Percentiles rank a stretch among this genome's conserved stretches.
These are phyloP conservation scores for Massarina eburnea DNA, from an alignment of 2,329 filamentous ascomycete species.

Conservation along the genomic window DNA sequence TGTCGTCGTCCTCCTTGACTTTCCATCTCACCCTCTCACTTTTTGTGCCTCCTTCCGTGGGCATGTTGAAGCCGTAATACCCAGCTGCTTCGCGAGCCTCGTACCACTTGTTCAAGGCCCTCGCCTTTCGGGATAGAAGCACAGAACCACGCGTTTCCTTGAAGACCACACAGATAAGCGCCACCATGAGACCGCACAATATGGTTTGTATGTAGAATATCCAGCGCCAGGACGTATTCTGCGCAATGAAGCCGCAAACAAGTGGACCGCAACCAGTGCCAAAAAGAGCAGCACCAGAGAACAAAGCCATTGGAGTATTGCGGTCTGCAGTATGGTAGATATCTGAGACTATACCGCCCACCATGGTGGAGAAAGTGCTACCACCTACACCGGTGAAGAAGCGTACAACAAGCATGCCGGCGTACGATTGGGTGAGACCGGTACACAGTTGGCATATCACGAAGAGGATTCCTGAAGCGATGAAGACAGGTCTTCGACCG, in stretches of 20 bases:
- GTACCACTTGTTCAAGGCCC: conserved; percentile 76
- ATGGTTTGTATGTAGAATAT: conserved; percentile 86
- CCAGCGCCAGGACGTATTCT: conserved; percentile 76
- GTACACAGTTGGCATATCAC: conserved; percentile 72
- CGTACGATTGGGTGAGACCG: conserved; percentile 68
- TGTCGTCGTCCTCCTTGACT: conserved; percentile 76
- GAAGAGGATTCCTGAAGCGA: conserved; percentile 71
- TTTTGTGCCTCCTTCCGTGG: conserved; percentile 11
- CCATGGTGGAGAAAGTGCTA: conserved; percentile 81
- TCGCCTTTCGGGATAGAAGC: conserved; percentile 74
- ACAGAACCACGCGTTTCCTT: conserved; percentile 82
- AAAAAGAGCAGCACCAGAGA: conserved; percentile 74
- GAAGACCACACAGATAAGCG: conserved; percentile 69
- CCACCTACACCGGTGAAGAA: conserved; percentile 78
- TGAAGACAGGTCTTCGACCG: conserved; percentile 80
- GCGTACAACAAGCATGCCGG: conserved; percentile 73
- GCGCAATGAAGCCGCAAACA: conserved; percentile 68
- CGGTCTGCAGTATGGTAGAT: conserved; percentile 76
- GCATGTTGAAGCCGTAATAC: conserved; percentile 54
- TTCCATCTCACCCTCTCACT: conserved; percentile 71
- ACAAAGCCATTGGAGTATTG: conserved; percentile 88
- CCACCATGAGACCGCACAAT: conserved; percentile 62
- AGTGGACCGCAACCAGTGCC: conserved; percentile 81
- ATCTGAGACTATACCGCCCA: conserved; percentile 88
- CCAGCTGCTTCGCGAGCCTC: conserved; percentile 69